Percentiles rank a stretch among this genome's conserved stretches.
Conservation (phyloP, 257 asterid species). For the Phtheirospermum japonicum region DNA sequence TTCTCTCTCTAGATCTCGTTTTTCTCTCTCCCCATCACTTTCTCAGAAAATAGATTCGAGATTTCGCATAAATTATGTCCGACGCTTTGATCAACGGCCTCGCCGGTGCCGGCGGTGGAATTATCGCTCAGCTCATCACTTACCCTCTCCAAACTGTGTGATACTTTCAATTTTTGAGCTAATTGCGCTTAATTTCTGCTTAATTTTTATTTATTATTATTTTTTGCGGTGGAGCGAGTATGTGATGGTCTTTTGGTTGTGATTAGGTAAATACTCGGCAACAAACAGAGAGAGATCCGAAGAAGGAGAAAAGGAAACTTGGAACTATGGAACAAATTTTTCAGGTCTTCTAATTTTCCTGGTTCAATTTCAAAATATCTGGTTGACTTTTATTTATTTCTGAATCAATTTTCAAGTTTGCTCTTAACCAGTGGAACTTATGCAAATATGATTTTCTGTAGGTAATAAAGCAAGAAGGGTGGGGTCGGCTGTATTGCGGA, state of each 20-base stretch:
- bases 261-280: conserved; percentile 89
- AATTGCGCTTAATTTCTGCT: not conserved
- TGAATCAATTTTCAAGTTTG: not conserved
- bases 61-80: conserved; percentile 47
- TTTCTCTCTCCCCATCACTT: conserved; percentile 27
- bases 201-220: not conserved
- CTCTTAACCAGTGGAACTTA: conserved; percentile 5
- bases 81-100: conserved; percentile 96
- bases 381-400: conserved; percentile 1
- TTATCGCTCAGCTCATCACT: conserved; percentile 89
- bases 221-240: not conserved
- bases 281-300: conserved; percentile 78
- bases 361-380: conserved; percentile 4
- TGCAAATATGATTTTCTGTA: conserved; percentile 30
- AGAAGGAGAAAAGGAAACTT: conserved; percentile 54
- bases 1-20: conserved; percentile 34
- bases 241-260: conserved; percentile 25
- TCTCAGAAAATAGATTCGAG: conserved; percentile 13
- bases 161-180: not conserved
- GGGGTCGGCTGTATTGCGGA: conserved; percentile 89
- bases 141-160: conserved; percentile 92
- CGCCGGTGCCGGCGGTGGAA: conserved; percentile 98
- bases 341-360: conserved; percentile 44
- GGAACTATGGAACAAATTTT: conserved; percentile 68
- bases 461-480: conserved; percentile 90